Conservation (phyloP, 176 grass and related monocot species). For the Eragrostis curvula region DNA sequence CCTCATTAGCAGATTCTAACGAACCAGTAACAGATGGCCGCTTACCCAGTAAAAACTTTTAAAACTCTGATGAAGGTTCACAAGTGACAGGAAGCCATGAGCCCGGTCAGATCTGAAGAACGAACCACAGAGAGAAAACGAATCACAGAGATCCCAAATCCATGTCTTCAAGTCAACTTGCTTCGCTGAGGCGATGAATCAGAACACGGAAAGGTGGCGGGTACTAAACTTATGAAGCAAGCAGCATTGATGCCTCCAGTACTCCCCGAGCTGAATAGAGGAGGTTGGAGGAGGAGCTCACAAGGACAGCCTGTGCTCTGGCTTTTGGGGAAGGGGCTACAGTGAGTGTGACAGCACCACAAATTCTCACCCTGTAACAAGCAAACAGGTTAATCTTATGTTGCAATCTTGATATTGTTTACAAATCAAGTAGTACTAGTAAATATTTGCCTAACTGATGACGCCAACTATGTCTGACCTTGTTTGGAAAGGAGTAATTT, state of each 20-base stretch:
- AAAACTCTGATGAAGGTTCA: slow-evolving; percentile 33
- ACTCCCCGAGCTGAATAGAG: slow-evolving; percentile 43
- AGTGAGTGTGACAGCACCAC: slow-evolving; percentile 3
- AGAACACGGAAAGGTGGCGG: slow-evolving; percentile 16
- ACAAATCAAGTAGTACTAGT: neutral
- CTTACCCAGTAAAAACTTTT: neutral
- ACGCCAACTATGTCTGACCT: neutral
- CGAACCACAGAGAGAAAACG: slow-evolving; percentile 15
- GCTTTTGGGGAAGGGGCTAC: slow-evolving; percentile 1
- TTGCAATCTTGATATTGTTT: neutral
- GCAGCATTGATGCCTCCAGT: slow-evolving; percentile 62
- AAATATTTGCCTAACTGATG: neutral
- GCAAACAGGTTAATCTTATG: neutral
- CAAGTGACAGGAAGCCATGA: slow-evolving; percentile 16
- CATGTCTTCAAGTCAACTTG: slow-evolving; percentile 55
- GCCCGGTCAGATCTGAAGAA: slow-evolving; percentile 31
- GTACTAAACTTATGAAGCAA: slow-evolving; percentile 39
- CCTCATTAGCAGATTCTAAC: neutral
- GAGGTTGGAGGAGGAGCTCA: slow-evolving; percentile 43
- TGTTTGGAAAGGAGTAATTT: neutral
- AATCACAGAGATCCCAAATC: slow-evolving; percentile 37
- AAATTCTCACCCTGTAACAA: slow-evolving; percentile 32
- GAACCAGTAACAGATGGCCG: neutral
- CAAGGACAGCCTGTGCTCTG: slow-evolving; percentile 47
- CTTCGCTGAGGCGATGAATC: slow-evolving; percentile 45